Conservation (phyloP, 805 yeast genomes). For the Lipomyces yamadae region DNA sequence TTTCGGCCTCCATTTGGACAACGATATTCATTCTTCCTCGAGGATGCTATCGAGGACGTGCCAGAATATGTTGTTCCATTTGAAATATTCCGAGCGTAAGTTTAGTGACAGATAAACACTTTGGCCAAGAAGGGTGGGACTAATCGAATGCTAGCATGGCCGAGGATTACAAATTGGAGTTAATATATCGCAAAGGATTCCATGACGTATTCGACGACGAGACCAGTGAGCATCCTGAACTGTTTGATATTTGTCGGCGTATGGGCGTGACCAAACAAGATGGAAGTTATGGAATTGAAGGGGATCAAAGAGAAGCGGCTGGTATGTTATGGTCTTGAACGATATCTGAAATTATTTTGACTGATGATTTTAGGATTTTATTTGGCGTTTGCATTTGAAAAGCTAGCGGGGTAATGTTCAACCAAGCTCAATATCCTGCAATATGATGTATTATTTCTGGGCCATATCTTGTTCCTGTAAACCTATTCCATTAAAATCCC, state of each 20-base stretch:
- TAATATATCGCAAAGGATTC: constrained; percentile 76
- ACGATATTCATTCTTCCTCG: constrained; percentile 75
- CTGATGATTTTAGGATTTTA: constrained; percentile 41
- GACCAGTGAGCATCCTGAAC: constrained; percentile 59
- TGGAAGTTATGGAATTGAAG: constrained; percentile 85
- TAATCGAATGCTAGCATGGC: constrained; percentile 53
- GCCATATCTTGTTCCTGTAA: not conserved
- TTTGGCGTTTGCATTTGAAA: constrained; percentile 38
- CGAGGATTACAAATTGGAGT: constrained; percentile 75
- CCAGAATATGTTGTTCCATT: constrained; percentile 98
- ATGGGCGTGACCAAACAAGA: constrained; percentile 66
- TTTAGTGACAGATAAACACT: not conserved
- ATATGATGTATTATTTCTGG: not conserved
- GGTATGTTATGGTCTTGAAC: constrained; percentile 64
- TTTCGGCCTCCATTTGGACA: constrained; percentile 82
- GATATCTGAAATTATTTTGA: constrained; percentile 67
- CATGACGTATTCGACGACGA: constrained; percentile 81
- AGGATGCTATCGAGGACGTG: constrained; percentile 94
- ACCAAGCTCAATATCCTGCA: not conserved
- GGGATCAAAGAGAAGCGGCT: constrained; percentile 84
- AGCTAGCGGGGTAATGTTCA: constrained; percentile 26
- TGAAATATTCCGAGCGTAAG: constrained; percentile 68
- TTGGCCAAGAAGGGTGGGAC: not conserved
- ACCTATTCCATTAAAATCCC: not conserved
- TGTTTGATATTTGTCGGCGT: constrained; percentile 42